Percentiles rank a stretch among this genome's conserved stretches.
phyloP scores from a whole-genome alignment of 768 basidiomycete species.

The Russula brevipes region DNA sequence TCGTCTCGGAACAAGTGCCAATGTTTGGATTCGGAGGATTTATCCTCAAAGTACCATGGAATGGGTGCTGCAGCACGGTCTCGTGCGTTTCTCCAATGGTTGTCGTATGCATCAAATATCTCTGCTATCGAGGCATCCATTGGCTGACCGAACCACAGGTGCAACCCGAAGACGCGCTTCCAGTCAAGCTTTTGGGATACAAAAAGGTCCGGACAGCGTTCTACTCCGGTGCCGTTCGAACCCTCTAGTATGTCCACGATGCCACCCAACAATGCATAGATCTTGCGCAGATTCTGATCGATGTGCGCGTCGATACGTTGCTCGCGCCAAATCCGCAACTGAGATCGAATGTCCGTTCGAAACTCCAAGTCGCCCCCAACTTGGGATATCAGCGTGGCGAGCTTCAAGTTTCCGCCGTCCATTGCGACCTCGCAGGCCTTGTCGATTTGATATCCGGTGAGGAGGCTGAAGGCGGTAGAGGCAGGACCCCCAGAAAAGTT shows the following conservation, averaged over 20 bases:
- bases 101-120: constrained; percentile 59
- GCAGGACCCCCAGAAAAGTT: constrained; percentile 42
- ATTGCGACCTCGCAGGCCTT: constrained; percentile 71
- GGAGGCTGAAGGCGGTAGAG: constrained; percentile 61
- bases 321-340: constrained; percentile 78
- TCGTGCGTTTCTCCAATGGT: constrained; percentile 36
- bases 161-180: constrained; percentile 88
- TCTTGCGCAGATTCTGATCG: constrained; percentile 59
- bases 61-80: constrained; percentile 47
- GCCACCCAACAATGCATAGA: constrained; percentile 84
- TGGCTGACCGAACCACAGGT: constrained; percentile 80
- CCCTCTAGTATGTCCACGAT: constrained; percentile 56
- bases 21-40: constrained; percentile 26
- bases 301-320: constrained; percentile 69
- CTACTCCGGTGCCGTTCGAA: constrained; percentile 46
- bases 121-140: constrained; percentile 66
- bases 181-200: constrained; percentile 79
- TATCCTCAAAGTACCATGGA: constrained; percentile 51
- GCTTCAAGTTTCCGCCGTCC: constrained; percentile 71
- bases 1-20: constrained; percentile 45
- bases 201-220: constrained; percentile 52
- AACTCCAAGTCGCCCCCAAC: constrained; percentile 74
- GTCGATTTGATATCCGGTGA: constrained; percentile 86
- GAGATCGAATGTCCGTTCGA: constrained; percentile 63
- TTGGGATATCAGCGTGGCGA: constrained; percentile 87